phyloP scores from a whole-genome alignment of 257 asterid species.

The Solanum ahanhuiri region DNA sequence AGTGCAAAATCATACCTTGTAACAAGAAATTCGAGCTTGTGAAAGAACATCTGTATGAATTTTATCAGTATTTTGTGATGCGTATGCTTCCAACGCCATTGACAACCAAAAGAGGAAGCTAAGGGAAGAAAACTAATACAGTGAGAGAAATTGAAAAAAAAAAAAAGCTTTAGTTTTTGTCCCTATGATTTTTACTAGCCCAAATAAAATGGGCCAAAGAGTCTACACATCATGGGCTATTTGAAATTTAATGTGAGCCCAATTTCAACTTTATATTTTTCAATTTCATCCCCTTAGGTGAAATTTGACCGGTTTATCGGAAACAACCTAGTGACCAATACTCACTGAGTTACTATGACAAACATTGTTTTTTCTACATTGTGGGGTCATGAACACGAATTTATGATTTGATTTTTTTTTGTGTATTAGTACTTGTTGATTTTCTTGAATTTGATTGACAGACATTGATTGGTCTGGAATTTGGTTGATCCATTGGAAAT shows the following conservation, averaged over 20 bases:
- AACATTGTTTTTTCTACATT: no score
- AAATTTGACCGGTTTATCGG: background rate
- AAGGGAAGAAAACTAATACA: background rate
- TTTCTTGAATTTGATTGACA: background rate
- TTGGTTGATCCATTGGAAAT: background rate
- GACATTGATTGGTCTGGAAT: background rate
- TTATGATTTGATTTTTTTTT: background rate
- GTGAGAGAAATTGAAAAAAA: background rate
- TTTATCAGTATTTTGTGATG: slow-evolving; percentile 39
- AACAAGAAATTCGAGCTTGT: slow-evolving; percentile 57
- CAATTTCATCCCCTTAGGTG: background rate
- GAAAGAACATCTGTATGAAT: slow-evolving; percentile 68
- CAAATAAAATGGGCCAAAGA: background rate
- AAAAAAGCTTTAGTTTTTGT: background rate
- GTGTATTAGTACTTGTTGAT: background rate
- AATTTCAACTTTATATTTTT: background rate
- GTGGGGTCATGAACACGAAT: background rate
- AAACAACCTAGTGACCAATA: background rate
- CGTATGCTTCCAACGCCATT: slow-evolving; percentile 64
- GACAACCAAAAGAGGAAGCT: background rate
- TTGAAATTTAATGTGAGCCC: background rate
- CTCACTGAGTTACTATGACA: background rate
- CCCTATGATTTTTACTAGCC: background rate
- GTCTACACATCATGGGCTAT: background rate
- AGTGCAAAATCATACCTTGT: slow-evolving; percentile 32